Conservation (phyloP, 2,329 filamentous ascomycete genomes). For the Moelleriella libera region DNA sequence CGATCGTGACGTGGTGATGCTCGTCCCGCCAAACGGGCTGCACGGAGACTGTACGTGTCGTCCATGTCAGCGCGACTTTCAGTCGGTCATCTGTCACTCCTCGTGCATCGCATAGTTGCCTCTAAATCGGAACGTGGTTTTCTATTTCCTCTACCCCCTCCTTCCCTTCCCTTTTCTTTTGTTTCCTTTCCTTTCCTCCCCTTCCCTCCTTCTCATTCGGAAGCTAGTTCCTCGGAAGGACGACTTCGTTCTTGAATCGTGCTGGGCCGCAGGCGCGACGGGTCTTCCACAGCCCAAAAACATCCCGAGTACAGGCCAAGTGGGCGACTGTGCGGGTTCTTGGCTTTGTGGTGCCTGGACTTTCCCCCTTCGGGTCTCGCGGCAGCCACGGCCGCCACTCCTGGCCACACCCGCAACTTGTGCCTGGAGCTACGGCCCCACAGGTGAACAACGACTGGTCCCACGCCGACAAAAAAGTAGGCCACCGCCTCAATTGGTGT, state of each 20-base stretch:
- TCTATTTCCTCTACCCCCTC: no score
- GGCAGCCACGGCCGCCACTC: constrained; percentile 1
- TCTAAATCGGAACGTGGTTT: no score
- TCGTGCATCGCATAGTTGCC: no score
- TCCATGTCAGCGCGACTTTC: no score
- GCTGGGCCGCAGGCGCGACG: not conserved
- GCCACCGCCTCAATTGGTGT: not conserved
- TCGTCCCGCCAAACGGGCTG: no score
- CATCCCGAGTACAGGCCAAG: not conserved
- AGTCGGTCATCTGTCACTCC: no score
- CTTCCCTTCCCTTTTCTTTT: no score
- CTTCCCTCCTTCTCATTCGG: no score
- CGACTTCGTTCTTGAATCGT: not conserved
- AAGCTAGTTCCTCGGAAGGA: not conserved
- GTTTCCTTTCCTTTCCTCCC: no score
- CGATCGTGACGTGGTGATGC: not conserved
- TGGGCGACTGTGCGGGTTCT: constrained; percentile 1
- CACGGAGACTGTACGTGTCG: no score
- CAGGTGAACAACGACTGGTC: not conserved
- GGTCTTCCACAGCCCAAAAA: not conserved
- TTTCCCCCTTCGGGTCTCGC: constrained; percentile 1
- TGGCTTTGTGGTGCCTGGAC: constrained; percentile 4
- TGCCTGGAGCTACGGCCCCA: not conserved
- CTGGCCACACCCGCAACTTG: not conserved
- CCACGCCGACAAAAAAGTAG: not conserved